Base-by-base conservation (phyloP, 73 alveolate genomes). In the Paramecium primaurelia region DNA sequence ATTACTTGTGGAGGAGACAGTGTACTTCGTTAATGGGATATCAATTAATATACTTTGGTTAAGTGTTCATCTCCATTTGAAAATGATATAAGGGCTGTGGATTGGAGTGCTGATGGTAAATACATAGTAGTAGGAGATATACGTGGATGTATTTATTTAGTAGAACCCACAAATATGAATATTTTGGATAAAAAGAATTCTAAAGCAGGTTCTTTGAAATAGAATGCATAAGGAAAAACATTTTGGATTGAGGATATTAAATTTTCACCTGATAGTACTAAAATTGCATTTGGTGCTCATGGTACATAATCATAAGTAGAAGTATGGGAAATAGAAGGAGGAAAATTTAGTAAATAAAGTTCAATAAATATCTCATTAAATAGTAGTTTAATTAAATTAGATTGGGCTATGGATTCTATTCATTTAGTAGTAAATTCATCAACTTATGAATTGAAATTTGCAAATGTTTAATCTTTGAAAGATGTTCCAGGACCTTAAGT, bases 1-100 rank as follows among this genome's bases (percentile, higher is more conserved):
- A 99, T 97, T 8, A 94, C 99, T 2, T 97, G 99, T 59, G 99
- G 99, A 54, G 99, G 99, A 16, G 99, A 98, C 90, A 95, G 87
- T 49, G 95, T 98, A 2, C 87, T 97, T 30, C 95, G 99, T 93
- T 87, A 95, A 59, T 98, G 99, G 99, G 95, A 92, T 92, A 58
- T 92, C 8, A 96, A 96, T 86, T 87, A 92, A 64, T 84, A 96
- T 86, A 73, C 86, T 73, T 93, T 93, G 95, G 91, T 95, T 26
- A 93, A 69, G 36, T 94, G 92, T 30, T 86, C 97, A 40, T 88
- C 86, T 60, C 95, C 95, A 64, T 93, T 98, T 92, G 96, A 93
- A 25, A 96, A 92, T 64, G 99, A 97, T 93, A 84, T 96, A 64
- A 96, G 97, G 73, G 97, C 98, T 6, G 68, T 90, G 51, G 99